Evolutionary conservation across 2,329 filamentous ascomycete species (phyloP), one percentile per base, ranked within the genome.

Genomic region (Nothopassalora personata): DNA sequence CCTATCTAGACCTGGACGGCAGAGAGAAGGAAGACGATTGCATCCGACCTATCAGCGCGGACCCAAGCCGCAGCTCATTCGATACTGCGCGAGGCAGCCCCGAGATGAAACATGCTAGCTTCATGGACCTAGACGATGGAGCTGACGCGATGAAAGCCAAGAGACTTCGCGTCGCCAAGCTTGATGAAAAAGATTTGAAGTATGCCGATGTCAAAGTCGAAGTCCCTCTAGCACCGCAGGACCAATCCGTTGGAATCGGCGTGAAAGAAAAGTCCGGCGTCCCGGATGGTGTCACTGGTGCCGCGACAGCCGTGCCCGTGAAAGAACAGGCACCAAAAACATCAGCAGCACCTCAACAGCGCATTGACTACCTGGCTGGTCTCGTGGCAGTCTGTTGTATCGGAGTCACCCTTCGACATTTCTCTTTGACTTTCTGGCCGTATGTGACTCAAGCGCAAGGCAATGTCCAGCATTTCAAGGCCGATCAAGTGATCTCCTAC

Each of bases 351-450:
- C 50, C 59, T n/a, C 59, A 64, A 19, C 61, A 65, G 27, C 73
- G 77, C 34, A 73, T 80, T 45, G 78, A 80, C 61, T 75, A 80
- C 64, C 69, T 80, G 18, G 77, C 78, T 11, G 78, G 78, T 36
- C 66, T 80, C 4, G 74, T 79, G 10, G 76, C 76, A 1, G 54
- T 80, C 5, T 76, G 73, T 58, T 74, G 76, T 52, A 65, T 80
- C 30, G 67, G 77, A 28, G 77, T 80, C 8, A 79, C 77, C 1
- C 58, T 76, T 9, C 76, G 76, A 58, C 77, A 79, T 65, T 80
- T 79, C 62, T 70, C 72, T 15, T 67, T 78, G 7, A 78, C 76
- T 4, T 79, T 78, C 60, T 72, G 76, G 18, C 66, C 65, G 10
- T 67, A 60, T 33, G 53, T 67, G n/a, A 63, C 60, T 2, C 58